These are phyloP conservation scores for Cordyceps farinosa DNA, from an alignment of 2,329 filamentous ascomycete genomes.

Conservation along the genomic window DNA sequence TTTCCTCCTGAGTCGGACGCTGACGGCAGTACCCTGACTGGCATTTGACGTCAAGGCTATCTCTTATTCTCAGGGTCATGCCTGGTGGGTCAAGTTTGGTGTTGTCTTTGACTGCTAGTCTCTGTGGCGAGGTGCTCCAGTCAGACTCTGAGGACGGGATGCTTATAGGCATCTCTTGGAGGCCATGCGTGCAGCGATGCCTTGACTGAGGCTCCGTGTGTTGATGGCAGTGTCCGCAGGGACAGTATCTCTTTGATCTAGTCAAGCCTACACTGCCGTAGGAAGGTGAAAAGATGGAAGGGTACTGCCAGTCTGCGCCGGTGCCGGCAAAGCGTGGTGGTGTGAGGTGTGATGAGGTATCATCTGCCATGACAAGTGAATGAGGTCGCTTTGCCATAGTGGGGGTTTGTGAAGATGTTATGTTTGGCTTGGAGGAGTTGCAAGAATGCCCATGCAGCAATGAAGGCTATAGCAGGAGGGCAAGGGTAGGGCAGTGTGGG, in stretches of 20 bases:
- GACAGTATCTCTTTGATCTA: background rate
- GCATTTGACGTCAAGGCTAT: background rate
- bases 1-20: background rate
- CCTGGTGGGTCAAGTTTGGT: background rate
- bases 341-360: background rate
- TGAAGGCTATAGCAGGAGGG: background rate
- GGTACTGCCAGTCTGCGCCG: background rate
- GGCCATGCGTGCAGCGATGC: background rate
- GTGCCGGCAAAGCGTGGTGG: background rate
- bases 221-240: background rate
- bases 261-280: background rate
- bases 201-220: background rate
- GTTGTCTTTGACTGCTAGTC: background rate
- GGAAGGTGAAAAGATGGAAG: background rate
- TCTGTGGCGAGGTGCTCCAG: constrained; percentile 7
- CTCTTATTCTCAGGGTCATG: constrained; percentile 4
- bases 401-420: background rate
- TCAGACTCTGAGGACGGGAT: constrained; percentile 6
- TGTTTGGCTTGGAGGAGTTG: background rate
- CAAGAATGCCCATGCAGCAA: background rate
- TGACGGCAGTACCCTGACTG: background rate
- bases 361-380: background rate
- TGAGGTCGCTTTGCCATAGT: background rate
- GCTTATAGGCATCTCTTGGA: background rate
- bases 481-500: background rate